phyloP scores from a whole-genome alignment of 441 rosid genomes.

The Gossypium gossypioides region DNA sequence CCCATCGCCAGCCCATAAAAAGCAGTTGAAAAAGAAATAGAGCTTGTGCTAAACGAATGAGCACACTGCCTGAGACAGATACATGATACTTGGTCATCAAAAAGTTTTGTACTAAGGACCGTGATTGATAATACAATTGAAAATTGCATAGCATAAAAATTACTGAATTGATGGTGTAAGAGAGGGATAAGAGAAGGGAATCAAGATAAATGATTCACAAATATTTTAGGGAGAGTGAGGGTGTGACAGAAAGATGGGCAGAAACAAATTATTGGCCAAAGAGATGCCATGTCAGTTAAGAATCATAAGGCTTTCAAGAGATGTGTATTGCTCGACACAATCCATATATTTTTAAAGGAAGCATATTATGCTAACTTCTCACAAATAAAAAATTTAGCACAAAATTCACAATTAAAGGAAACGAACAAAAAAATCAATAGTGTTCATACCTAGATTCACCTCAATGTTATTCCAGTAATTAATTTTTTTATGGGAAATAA shows the following conservation, averaged over 20 bases:
- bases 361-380: neutral
- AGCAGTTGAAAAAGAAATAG: slow-evolving; percentile 42
- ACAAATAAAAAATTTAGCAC: neutral
- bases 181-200: neutral
- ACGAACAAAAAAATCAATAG: neutral
- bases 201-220: neutral
- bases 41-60: slow-evolving; percentile 44
- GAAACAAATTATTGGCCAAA: neutral
- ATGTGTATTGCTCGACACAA: neutral
- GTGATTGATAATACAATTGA: neutral
- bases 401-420: neutral
- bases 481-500: neutral
- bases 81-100: slow-evolving; percentile 14
- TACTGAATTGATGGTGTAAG: neutral
- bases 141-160: neutral
- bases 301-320: neutral
- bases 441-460: neutral
- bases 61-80: slow-evolving; percentile 58
- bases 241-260: neutral
- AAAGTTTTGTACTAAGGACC: neutral
- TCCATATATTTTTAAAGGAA: neutral
- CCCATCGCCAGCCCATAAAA: slow-evolving; percentile 52
- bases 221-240: neutral
- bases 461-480: neutral
- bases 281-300: neutral